Base-by-base conservation (phyloP, 768 basidiomycete species). In the Naganishia kalamii region DNA sequence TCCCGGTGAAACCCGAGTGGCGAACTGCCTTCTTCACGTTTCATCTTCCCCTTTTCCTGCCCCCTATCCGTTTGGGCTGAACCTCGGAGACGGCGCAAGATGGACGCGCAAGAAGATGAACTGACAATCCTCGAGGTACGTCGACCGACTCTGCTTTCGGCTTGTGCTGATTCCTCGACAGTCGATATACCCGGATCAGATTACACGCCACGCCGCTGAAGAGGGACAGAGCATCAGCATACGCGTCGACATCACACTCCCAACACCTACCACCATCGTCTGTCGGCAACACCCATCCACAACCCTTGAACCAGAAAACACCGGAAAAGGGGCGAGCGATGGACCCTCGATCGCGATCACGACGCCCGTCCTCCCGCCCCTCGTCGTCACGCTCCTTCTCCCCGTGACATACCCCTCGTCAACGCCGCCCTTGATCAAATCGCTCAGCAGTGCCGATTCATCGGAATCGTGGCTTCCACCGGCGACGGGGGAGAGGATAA, bases 71-170 rank as follows among this genome's bases (percentile, higher is more conserved):
- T 40, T 40, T 40, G 37, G 37, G 37, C 37, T 40, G 37, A 40
- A 30, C 10, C 6, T 6, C 4, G 29, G 17, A 6, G 7, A 27
- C 5, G 47, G 49, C 25, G 29, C 2, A 25, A 37, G 15, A 52
- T 57, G 54, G 35, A 57, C 54, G 19, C 54, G 19, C 72, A 72
- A 32, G 65, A 72, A 12, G 75, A 76, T 52, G 75, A 76, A 57
- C 40, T 74, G 19, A 65, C 66, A 2, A 72, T 74, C 6, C 65
- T 76, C 0, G 72, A 76, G 48, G 75, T 76, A 32, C 62, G 72
- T 65, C 32, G 15, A 15, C 6, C 32, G 27, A n/a, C 32, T 33
- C 47, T 13, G 29, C 54, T 51, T 21, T 41, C 23, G 25, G 35
- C 30, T 43, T 49, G 19, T 27, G 5, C 43, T 44, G 8, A 44